phyloP scores from a whole-genome alignment of 2,329 filamentous ascomycete species.

The Penicillium sp. region DNA sequence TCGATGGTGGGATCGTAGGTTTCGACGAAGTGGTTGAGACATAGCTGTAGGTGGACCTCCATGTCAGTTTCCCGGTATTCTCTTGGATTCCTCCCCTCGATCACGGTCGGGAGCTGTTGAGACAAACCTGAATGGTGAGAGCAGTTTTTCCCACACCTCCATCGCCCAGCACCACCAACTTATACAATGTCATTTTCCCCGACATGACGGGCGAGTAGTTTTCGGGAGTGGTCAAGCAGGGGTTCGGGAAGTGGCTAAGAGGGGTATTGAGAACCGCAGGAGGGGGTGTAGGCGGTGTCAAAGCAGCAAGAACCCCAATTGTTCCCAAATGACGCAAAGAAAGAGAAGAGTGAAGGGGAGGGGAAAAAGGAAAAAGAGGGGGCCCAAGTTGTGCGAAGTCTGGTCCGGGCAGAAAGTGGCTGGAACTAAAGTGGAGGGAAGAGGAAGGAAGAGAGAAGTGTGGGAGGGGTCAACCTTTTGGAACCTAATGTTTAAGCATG shows the following conservation, averaged over 20 bases:
- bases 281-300: background rate
- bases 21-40: conserved; percentile 97
- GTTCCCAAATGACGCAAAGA: conserved; percentile 5
- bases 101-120: conserved; percentile 9
- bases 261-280: background rate
- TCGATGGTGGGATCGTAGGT: conserved; percentile 73
- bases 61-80: background rate
- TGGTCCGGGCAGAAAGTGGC: conserved; percentile 19
- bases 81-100: background rate
- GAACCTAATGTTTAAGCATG: background rate
- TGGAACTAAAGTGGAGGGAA: conserved; percentile 21
- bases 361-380: conserved; percentile 5
- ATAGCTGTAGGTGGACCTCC: conserved; percentile 60
- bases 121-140: conserved; percentile 73
- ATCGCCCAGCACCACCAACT: conserved; percentile 91
- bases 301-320: background rate
- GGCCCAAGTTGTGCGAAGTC: conserved; percentile 18
- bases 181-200: conserved; percentile 93
- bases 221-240: conserved; percentile 1
- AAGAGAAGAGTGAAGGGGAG: conserved; percentile 1
- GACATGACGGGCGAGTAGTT: conserved; percentile 60
- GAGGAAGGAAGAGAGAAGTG: background rate
- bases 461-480: background rate
- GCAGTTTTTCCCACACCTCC: conserved; percentile 94
- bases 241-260: background rate